A percentile compares a stretch with the other conserved stretches of the same genome.
These are phyloP conservation scores for Penicillium longicatenatum DNA, from an alignment of 495 filamentous ascomycete species.

Conservation along the genomic window DNA sequence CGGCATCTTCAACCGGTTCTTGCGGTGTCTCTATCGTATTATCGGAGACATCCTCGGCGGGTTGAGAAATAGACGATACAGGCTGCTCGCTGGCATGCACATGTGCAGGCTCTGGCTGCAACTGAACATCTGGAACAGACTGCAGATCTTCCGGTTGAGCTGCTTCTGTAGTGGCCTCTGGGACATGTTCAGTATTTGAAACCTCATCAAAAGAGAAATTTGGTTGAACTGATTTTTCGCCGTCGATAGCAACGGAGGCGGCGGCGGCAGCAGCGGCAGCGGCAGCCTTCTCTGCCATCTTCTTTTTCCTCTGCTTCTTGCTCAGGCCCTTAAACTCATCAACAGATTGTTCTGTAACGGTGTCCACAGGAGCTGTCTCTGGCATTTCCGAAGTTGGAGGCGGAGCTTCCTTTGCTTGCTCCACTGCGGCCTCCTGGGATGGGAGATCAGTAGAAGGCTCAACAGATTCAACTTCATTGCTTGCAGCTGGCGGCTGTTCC, in stretches of 20 bases:
- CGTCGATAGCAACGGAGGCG: slow-evolving; percentile 11
- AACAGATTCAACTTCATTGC: not conserved
- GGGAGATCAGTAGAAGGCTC: not conserved
- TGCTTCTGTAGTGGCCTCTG: not conserved
- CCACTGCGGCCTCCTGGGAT: not conserved
- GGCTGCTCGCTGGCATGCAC: not conserved
- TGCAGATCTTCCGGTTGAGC: not conserved
- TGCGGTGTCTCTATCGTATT: not conserved
- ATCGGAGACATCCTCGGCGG: not conserved
- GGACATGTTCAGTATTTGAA: not conserved
- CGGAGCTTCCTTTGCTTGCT: not conserved
- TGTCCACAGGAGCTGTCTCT: not conserved
- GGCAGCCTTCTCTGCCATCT: slow-evolving; percentile 22
- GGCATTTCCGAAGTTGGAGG: not conserved
- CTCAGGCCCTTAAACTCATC: slow-evolving; percentile 4
- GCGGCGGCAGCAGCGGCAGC: slow-evolving; percentile 18
- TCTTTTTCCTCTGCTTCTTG: slow-evolving; percentile 28
- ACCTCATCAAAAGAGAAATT: slow-evolving; percentile 8
- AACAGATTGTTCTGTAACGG: slow-evolving; percentile 5
- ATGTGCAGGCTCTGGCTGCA: not conserved
- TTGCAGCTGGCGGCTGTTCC: not conserved
- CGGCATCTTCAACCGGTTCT: not conserved
- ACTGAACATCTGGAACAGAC: not conserved
- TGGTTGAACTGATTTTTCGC: slow-evolving; percentile 14
- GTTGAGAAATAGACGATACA: not conserved